Percentiles rank a stretch among this genome's conserved stretches.
These are phyloP conservation scores for Fusarium sp. DNA, from an alignment of 2,329 filamentous ascomycete genomes.

Conservation along the genomic window DNA sequence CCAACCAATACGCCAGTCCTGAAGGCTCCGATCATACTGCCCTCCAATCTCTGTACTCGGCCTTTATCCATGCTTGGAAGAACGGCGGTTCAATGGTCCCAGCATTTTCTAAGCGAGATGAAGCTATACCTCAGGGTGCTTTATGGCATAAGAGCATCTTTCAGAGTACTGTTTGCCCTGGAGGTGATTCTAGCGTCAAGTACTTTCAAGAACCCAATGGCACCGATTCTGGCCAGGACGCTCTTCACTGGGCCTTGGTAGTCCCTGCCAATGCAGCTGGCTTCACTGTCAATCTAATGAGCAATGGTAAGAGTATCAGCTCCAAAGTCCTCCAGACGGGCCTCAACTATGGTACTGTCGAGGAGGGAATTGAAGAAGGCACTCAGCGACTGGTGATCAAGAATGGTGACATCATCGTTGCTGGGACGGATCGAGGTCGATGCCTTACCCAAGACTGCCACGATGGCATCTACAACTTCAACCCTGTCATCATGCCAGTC, in stretches of 20 bases:
- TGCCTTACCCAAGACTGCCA: background rate
- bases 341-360: background rate
- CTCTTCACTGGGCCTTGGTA: background rate
- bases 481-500: background rate
- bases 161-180: background rate
- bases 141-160: background rate
- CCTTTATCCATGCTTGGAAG: background rate
- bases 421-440: background rate
- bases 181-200: background rate
- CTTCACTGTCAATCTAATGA: background rate
- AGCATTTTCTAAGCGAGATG: background rate
- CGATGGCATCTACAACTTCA: background rate
- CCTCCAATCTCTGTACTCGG: background rate
- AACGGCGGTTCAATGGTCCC: background rate
- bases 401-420: background rate
- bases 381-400: background rate
- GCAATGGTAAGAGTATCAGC: background rate
- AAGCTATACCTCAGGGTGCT: background rate
- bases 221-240: background rate
- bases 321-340: background rate
- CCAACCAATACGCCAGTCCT: background rate
- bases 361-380: background rate
- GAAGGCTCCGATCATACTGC: background rate
- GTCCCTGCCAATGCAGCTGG: background rate
- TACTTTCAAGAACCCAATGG: background rate